Evolutionary conservation across 345 rosid genomes (phyloP).

Genomic region (Pugionium cornutum): DNA sequence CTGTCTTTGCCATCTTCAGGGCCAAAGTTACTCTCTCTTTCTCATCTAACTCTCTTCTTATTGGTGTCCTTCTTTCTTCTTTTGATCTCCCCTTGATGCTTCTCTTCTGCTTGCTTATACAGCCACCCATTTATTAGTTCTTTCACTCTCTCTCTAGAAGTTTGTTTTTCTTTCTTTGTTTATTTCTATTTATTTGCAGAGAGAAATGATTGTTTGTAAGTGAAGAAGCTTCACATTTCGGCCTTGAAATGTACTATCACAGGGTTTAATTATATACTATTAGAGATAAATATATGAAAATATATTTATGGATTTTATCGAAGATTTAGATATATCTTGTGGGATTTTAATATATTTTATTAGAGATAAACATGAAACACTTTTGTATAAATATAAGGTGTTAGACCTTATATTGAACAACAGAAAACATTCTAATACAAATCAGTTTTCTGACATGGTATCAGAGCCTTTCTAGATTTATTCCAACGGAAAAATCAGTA

Average conservation of each 20-base stretch:
- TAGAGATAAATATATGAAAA: too few relatives aligned
- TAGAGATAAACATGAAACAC: too few relatives aligned
- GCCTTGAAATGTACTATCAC: constrained; percentile 16
- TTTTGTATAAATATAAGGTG: too few relatives aligned
- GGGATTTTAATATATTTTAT: too few relatives aligned
- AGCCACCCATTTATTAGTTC: constrained; percentile 48
- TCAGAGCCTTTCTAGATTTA: too few relatives aligned
- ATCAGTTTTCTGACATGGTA: too few relatives aligned
- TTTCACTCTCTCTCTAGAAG: constrained; percentile 4
- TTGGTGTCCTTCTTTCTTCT: constrained; percentile 46
- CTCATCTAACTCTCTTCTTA: constrained; percentile 53
- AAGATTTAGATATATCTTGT: too few relatives aligned
- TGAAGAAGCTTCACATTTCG: constrained; percentile 31
- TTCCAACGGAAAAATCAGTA: too few relatives aligned
- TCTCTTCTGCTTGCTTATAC: constrained; percentile 44
- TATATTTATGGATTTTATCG: too few relatives aligned
- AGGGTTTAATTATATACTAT: constrained; percentile 24
- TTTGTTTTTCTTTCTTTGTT: background rate
- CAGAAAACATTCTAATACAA: too few relatives aligned
- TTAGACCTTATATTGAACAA: too few relatives aligned
- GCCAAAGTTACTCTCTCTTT: constrained; percentile 50
- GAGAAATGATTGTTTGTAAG: constrained; percentile 28
- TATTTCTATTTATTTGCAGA: background rate
- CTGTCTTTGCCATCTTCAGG: constrained; percentile 51
- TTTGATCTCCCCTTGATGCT: constrained; percentile 44